These are phyloP conservation scores for Bathelium albidoporum DNA, from an alignment of 495 filamentous ascomycete species.

Conservation along the genomic window DNA sequence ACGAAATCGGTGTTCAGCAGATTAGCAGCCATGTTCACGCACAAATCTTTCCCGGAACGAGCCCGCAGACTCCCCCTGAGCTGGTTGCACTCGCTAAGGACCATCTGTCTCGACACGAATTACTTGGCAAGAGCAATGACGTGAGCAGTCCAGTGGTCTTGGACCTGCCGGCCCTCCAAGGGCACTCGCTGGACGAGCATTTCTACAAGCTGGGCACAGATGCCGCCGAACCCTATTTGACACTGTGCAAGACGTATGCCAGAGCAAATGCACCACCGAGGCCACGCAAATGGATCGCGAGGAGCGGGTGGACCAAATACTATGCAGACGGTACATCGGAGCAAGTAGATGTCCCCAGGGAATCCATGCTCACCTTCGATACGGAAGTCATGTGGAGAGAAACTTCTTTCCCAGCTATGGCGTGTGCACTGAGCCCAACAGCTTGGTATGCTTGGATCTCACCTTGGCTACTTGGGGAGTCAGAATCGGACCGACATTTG, in stretches of 20 bases:
- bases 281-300: slow-evolving; percentile 68
- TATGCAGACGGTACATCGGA: slow-evolving; percentile 58
- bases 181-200: slow-evolving; percentile 80
- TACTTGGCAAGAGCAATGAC: slow-evolving; percentile 83
- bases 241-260: slow-evolving; percentile 62
- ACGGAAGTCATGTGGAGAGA: slow-evolving; percentile 95
- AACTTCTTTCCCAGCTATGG: slow-evolving; percentile 88
- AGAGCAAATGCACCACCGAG: slow-evolving; percentile 53
- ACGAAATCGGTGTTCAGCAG: slow-evolving; percentile 91
- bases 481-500: slow-evolving; percentile 63
- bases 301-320: slow-evolving; percentile 94
- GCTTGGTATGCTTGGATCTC: slow-evolving; percentile 98
- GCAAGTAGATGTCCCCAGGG: slow-evolving; percentile 63
- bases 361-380: slow-evolving; percentile 80
- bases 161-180: slow-evolving; percentile 70
- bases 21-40: slow-evolving; percentile 68
- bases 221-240: slow-evolving; percentile 77
- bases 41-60: slow-evolving; percentile 65
- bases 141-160: slow-evolving; percentile 67
- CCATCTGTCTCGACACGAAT: slow-evolving; percentile 75
- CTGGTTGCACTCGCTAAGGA: slow-evolving; percentile 69
- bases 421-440: slow-evolving; percentile 75
- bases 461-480: slow-evolving; percentile 84
- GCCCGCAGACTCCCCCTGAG: slow-evolving; percentile 49
- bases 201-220: slow-evolving; percentile 86